phyloP scores from a whole-genome alignment of 805 yeast species.

The Crinitomyces ghanaensis region DNA sequence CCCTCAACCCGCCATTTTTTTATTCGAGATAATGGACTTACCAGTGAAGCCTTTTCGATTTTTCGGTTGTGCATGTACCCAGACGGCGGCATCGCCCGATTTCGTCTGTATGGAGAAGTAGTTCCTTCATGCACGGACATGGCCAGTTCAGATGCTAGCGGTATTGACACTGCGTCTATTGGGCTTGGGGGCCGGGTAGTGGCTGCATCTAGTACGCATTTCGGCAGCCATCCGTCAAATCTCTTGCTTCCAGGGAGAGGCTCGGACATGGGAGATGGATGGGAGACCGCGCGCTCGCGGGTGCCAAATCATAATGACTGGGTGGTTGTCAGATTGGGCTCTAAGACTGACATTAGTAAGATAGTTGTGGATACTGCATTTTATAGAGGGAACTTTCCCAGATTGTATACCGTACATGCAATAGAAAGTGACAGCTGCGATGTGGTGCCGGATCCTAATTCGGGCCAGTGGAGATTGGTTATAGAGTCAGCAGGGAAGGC shows the following conservation, averaged over 20 bases:
- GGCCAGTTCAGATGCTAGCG: slow-evolving; percentile 35
- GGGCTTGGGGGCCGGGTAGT: slow-evolving; percentile 83
- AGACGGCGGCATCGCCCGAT: slow-evolving; percentile 96
- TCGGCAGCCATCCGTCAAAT: slow-evolving; percentile 86
- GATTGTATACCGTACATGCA: slow-evolving; percentile 60
- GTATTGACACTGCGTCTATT: slow-evolving; percentile 70
- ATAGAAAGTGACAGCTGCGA: slow-evolving; percentile 28
- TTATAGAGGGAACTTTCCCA: slow-evolving; percentile 92
- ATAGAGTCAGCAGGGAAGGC: slow-evolving; percentile 67
- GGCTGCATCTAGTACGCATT: slow-evolving; percentile 80
- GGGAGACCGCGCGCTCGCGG: slow-evolving; percentile 94
- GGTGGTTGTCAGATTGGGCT: slow-evolving; percentile 77
- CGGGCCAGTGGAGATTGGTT: slow-evolving; percentile 54
- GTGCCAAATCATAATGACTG: slow-evolving; percentile 79
- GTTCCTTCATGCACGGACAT: slow-evolving; percentile 62
- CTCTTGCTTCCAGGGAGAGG: slow-evolving; percentile 89
- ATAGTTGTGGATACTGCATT: slow-evolving; percentile 84
- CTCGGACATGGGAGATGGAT: slow-evolving; percentile 92
- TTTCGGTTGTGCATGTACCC: slow-evolving; percentile 87
- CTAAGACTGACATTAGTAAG: slow-evolving; percentile 41
- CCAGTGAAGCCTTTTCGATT: slow-evolving; percentile 61
- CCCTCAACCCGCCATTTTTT: slow-evolving; percentile 84
- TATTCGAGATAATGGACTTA: slow-evolving; percentile 43
- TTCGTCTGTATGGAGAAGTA: slow-evolving; percentile 78
- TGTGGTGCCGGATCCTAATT: slow-evolving; percentile 25